Evolutionary conservation across 495 filamentous ascomycete species (phyloP).

Genomic region (Penicillium nucicola): DNA sequence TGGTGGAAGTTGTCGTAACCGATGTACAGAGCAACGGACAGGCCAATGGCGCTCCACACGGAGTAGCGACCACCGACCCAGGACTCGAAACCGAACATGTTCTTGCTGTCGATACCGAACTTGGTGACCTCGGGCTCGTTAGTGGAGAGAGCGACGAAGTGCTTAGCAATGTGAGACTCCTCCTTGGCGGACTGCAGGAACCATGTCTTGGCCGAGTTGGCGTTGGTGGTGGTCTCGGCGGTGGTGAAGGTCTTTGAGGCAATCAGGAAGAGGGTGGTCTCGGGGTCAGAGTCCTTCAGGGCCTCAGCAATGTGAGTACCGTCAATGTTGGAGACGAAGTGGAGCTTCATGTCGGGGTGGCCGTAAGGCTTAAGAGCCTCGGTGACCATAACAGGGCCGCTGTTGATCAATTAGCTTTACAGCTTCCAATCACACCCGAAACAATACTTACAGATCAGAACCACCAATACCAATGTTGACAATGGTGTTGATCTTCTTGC

Average conservation of each 20-base stretch:
- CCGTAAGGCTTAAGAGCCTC: constrained; percentile 95
- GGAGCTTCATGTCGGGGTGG: constrained; percentile 75
- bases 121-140: constrained; percentile 94
- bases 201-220: constrained; percentile 94
- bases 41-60: constrained; percentile 97
- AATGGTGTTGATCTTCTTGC: constrained; percentile 94
- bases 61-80: constrained; percentile 99
- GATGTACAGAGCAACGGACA: constrained; percentile 90
- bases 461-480: constrained; percentile 98
- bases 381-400: constrained; percentile 97
- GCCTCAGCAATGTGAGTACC: constrained; percentile 97
- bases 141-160: constrained; percentile 97
- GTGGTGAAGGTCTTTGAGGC: constrained; percentile 99
- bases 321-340: constrained; percentile 99
- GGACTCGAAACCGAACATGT: constrained; percentile 98
- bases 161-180: constrained; percentile 77
- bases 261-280: constrained; percentile 95
- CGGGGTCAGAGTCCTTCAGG: constrained; percentile 80
- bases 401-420: constrained; percentile 42
- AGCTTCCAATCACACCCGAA: not conserved
- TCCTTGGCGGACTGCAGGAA: constrained; percentile 88
- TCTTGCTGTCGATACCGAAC: constrained; percentile 95
- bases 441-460: constrained; percentile 79
- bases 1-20: constrained; percentile 96
- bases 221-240: constrained; percentile 94